A percentile compares a stretch with the other conserved stretches of the same genome.
These are phyloP conservation scores for Linnemannia schmuckeri DNA, from an alignment of 192 early-diverging fungal genomes.

Conservation along the genomic window DNA sequence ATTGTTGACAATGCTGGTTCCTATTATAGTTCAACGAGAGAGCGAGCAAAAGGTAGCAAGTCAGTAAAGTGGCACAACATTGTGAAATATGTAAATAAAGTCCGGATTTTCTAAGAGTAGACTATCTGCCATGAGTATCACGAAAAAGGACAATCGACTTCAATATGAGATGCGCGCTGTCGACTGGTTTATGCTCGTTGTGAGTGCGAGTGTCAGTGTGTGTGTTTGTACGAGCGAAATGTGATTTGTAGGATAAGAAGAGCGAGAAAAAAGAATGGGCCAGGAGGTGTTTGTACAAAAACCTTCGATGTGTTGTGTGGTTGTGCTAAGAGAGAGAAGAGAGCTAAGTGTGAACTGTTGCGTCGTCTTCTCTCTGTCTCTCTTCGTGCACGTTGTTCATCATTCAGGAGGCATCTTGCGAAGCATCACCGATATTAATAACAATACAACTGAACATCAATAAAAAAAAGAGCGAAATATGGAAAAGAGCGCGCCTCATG, in stretches of 20 bases:
- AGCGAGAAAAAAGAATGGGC: constrained; percentile 14
- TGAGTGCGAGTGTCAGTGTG: neutral
- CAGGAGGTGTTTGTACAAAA: constrained; percentile 20
- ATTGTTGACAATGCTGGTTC: constrained; percentile 70
- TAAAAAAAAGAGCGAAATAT: neutral
- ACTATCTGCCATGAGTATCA: too few species aligned
- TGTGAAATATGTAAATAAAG: neutral
- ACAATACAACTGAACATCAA: constrained; percentile 3
- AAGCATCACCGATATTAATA: constrained; percentile 2
- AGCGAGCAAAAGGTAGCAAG: neutral
- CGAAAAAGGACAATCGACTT: too few species aligned
- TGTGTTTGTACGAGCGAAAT: neutral
- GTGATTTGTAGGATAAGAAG: neutral
- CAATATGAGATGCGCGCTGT: too few species aligned
- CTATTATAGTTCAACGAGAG: constrained; percentile 17
- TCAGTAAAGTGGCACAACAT: neutral
- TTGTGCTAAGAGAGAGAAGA: constrained; percentile 2
- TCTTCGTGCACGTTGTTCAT: neutral
- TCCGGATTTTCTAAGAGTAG: too few species aligned
- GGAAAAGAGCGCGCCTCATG: neutral
- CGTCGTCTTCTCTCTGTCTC: neutral
- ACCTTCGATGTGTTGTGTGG: neutral
- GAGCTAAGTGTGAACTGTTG: neutral
- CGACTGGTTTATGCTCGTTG: neutral
- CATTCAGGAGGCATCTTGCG: constrained; percentile 26